phyloP scores from a whole-genome alignment of 2,329 filamentous ascomycete genomes.

The Aspergillus latus region DNA sequence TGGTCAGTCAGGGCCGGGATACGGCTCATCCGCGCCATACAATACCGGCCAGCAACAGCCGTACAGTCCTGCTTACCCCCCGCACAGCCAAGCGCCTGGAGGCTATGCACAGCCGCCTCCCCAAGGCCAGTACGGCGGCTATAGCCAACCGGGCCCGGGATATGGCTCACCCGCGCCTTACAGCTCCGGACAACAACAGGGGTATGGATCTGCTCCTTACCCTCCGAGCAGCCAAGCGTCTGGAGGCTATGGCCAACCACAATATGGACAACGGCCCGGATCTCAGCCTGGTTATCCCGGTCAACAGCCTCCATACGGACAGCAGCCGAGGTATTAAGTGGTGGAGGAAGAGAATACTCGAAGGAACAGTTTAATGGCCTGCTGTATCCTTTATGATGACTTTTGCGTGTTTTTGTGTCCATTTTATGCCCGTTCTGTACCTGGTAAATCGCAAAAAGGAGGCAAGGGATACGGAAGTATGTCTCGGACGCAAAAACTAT shows the following conservation, averaged over 20 bases:
- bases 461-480: not conserved
- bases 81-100: not conserved
- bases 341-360: not conserved
- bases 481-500: not conserved
- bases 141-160: slow-evolving; percentile 19
- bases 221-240: not conserved
- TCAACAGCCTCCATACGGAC: slow-evolving; percentile 4
- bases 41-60: slow-evolving; percentile 39
- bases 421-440: not conserved
- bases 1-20: slow-evolving; percentile 17
- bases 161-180: slow-evolving; percentile 14
- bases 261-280: not conserved
- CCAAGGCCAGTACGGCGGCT: slow-evolving; percentile 40
- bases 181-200: not conserved
- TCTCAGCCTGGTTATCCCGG: not conserved
- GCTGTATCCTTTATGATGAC: slow-evolving; percentile 3
- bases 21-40: slow-evolving; percentile 13
- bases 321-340: slow-evolving; percentile 1
- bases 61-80: slow-evolving; percentile 26
- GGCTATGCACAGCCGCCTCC: slow-evolving; percentile 8
- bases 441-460: not conserved
- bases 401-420: not conserved
- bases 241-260: not conserved
- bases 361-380: not conserved
- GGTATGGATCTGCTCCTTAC: not conserved